Base-by-base conservation (phyloP, 2,329 filamentous ascomycete genomes). In the Neofusicoccum umdonicola region DNA sequence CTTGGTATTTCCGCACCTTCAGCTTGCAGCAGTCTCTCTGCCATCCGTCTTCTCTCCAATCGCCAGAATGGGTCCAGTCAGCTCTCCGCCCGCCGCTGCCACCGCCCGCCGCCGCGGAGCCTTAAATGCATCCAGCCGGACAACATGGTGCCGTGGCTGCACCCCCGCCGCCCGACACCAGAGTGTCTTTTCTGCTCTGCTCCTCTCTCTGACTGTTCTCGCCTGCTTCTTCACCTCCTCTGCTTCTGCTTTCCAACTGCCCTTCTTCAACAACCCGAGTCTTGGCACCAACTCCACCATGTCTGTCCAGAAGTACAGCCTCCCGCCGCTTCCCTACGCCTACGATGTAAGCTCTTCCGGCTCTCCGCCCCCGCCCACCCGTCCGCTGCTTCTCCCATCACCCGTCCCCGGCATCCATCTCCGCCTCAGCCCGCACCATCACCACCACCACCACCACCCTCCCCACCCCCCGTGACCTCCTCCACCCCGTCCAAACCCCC, bases 301-400 rank as follows among this genome's bases (percentile, higher is more conserved):
- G 77, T 71, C 75, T 66, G 65, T 70, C 65, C 70, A 74, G 63
- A 78, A 78, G 9, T 90, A 89, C 76, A 83, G 80, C 7, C 86
- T 91, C 4, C 89, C 89, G 41, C 77, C 82, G 56, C 82, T 91
- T 9, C 88, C 88, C 15, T 92, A 91, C 73, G 84, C 83, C 65
- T 91, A 91, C 74, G 79, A 91, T 84, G 89, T 90, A 77, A 77
- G 86, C 79, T 15, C 61, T 31, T 22, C 13, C 35, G 12, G 17
- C 19, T 19, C 19, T 42, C 17, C 47, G 27, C 17, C 47, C 9
- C 17, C 47, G 22, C 17, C 47, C 9, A 2, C n/a, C 34, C 45
- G 17, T n/a, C 19, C 41, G 19, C 27, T 31, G 5, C 17, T 3
- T 15, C 35, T 42, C n/a, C n/a, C 4, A 34, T 12, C 27, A 8